Percentiles rank a stretch among this genome's conserved stretches.
Conservation (phyloP, 805 yeast genomes). For the Priceomyces fermenticarens region DNA sequence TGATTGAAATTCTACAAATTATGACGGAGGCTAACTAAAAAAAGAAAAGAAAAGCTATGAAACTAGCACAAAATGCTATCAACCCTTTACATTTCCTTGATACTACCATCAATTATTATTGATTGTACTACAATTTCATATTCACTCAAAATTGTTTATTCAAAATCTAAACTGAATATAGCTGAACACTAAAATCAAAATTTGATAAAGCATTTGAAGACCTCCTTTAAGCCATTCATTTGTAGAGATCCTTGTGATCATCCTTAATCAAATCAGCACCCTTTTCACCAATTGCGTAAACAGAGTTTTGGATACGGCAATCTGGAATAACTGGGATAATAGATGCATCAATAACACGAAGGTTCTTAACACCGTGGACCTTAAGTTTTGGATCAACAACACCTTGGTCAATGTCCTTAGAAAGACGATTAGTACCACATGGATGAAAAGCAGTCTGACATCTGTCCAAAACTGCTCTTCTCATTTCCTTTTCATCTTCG, state of each 20-base stretch:
- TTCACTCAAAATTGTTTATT: no score
- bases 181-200: no score
- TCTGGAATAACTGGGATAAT: conserved; percentile 28
- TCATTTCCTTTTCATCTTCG: conserved; percentile 24
- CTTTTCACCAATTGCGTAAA: conserved; percentile 23
- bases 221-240: no score
- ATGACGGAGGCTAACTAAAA: no score
- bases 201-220: no score
- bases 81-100: no score
- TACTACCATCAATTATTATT: no score
- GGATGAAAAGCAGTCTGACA: conserved; percentile 31
- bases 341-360: conserved; percentile 29
- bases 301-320: conserved; percentile 23
- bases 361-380: conserved; percentile 24
- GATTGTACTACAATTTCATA: no score
- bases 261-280: conserved; percentile 23
- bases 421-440: conserved; percentile 24
- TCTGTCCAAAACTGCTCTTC: conserved; percentile 23
- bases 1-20: no score
- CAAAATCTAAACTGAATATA: no score
- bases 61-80: no score
- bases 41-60: no score
- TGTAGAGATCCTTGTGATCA: conserved; percentile 8
- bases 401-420: conserved; percentile 13
- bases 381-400: conserved; percentile 25